Conservation (phyloP, 2,329 filamentous ascomycete genomes). For the Arthroderma uncinatum region DNA sequence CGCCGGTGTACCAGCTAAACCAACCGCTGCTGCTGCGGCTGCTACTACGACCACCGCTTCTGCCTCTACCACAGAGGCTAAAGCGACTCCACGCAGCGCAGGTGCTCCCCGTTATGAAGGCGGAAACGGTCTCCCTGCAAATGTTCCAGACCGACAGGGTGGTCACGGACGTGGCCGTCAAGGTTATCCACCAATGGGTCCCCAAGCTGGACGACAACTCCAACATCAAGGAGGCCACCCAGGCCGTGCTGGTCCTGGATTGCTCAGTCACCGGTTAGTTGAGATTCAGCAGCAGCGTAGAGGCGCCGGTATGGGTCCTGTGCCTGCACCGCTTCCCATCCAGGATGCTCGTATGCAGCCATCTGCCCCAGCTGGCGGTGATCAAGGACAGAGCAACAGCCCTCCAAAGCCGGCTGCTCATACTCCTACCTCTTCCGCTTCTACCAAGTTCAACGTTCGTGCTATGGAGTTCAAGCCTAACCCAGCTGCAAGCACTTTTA, state of each 20-base stretch:
- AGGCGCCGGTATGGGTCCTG: conserved; percentile 27
- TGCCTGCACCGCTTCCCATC: conserved; percentile 46
- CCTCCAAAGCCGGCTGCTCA: conserved; percentile 35
- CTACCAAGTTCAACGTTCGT: conserved; percentile 49
- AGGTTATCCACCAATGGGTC: conserved; percentile 37
- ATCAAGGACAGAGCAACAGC: conserved; percentile 44
- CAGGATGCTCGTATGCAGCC: conserved; percentile 56
- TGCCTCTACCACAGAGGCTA: conserved; percentile 36
- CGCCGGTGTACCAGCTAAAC: conserved; percentile 22
- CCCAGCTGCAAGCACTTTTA: conserved; percentile 69
- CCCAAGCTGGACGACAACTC: conserved; percentile 33
- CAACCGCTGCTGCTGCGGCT: conserved; percentile 9
- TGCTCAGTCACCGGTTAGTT: conserved; percentile 42
- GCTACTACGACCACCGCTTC: conserved; percentile 20
- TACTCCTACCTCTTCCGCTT: conserved; percentile 43
- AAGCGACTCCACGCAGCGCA: conserved; percentile 36
- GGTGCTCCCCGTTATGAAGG: conserved; percentile 40
- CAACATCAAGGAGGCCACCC: conserved; percentile 35
- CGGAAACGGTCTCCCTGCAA: conserved; percentile 23
- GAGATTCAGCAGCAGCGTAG: conserved; percentile 45
- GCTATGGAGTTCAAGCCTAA: conserved; percentile 75
- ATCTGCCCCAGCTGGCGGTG: conserved; percentile 48
- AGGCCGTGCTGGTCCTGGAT: conserved; percentile 33
- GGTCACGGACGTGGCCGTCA: conserved; percentile 36
- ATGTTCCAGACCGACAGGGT: conserved; percentile 36